Evolutionary conservation across 2,329 filamentous ascomycete genomes (phyloP).

Genomic region (Periglandula ipomoeae): DNA sequence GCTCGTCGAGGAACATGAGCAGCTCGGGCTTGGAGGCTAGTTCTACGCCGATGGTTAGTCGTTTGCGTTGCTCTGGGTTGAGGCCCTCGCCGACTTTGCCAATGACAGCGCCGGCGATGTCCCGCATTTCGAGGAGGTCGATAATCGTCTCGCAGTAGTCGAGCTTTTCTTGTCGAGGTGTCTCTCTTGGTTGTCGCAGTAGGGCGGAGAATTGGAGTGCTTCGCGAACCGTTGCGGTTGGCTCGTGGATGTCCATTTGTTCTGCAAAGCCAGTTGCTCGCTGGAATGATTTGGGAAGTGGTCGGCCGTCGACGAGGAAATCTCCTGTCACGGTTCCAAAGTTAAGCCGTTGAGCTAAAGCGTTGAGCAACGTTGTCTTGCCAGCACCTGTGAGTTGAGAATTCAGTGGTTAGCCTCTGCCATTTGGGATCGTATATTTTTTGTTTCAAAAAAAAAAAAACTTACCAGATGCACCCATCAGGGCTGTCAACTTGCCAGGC

Average conservation of each 20-base stretch:
- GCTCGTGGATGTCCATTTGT: slow-evolving; percentile 60
- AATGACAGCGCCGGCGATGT: slow-evolving; percentile 56
- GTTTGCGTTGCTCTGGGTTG: slow-evolving; percentile 49
- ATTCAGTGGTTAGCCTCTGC: neutral
- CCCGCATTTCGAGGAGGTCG: slow-evolving; percentile 59
- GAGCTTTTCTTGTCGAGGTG: slow-evolving; percentile 52
- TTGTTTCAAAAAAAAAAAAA: neutral
- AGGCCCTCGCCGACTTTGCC: slow-evolving; percentile 50
- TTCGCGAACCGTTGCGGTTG: slow-evolving; percentile 57
- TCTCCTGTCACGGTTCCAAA: slow-evolving; percentile 70
- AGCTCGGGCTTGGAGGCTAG: slow-evolving; percentile 49
- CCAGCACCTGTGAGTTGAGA: slow-evolving; percentile 34
- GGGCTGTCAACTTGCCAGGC: slow-evolving; percentile 68
- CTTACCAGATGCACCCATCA: slow-evolving; percentile 56
- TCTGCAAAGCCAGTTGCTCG: slow-evolving; percentile 64
- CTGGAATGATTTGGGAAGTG: slow-evolving; percentile 67
- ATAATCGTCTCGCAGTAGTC: slow-evolving; percentile 61
- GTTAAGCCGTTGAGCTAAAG: slow-evolving; percentile 64
- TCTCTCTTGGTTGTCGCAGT: slow-evolving; percentile 50
- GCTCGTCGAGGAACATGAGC: slow-evolving; percentile 57
- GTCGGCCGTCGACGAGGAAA: slow-evolving; percentile 68
- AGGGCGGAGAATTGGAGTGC: slow-evolving; percentile 57
- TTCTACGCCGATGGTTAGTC: slow-evolving; percentile 47
- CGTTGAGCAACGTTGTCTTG: slow-evolving; percentile 68
- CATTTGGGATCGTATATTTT: no score